phyloP scores from a whole-genome alignment of 1,284 basidiomycete genomes.

The Golubevia sp. region DNA sequence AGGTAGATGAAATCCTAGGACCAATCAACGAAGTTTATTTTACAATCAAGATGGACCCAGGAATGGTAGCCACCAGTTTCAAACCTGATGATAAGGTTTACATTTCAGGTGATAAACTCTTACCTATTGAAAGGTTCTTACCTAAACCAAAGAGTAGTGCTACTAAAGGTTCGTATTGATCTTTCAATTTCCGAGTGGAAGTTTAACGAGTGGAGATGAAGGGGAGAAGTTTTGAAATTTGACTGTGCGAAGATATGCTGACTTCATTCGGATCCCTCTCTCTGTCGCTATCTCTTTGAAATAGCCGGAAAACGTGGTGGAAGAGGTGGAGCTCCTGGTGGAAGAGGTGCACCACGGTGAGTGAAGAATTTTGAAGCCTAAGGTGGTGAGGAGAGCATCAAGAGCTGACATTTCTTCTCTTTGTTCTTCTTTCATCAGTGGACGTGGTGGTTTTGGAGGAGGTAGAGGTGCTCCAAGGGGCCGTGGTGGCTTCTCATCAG shows the following conservation, averaged over 20 bases:
- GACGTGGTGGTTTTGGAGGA: constrained; percentile 30
- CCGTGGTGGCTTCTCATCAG: constrained; percentile 42
- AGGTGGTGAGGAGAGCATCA: constrained; percentile 7
- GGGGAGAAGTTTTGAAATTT: neutral
- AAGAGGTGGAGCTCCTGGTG: constrained; percentile 18
- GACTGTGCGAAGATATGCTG: neutral
- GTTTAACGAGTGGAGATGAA: constrained; percentile 23
- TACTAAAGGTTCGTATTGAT: constrained; percentile 39
- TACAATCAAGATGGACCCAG: constrained; percentile 94
- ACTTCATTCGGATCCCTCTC: neutral
- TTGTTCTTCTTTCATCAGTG: neutral
- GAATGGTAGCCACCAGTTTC: constrained; percentile 93
- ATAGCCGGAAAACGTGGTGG: constrained; percentile 54
- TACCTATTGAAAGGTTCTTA: constrained; percentile 94
- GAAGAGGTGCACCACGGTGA: constrained; percentile 10
- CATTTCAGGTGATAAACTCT: constrained; percentile 91
- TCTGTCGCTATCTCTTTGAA: constrained; percentile 19
- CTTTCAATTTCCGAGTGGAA: constrained; percentile 8
- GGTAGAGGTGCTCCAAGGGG: constrained; percentile 56
- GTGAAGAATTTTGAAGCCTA: constrained; percentile 12
- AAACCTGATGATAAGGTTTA: constrained; percentile 98
- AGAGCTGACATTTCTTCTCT: neutral
- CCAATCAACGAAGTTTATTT: constrained; percentile 99
- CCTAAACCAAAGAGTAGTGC: constrained; percentile 91
- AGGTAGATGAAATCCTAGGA: constrained; percentile 93